Evolutionary conservation across 192 early-diverging fungal species (phyloP), one percentile per base, ranked within the genome.

Genomic region (Entrophospora sp.): DNA sequence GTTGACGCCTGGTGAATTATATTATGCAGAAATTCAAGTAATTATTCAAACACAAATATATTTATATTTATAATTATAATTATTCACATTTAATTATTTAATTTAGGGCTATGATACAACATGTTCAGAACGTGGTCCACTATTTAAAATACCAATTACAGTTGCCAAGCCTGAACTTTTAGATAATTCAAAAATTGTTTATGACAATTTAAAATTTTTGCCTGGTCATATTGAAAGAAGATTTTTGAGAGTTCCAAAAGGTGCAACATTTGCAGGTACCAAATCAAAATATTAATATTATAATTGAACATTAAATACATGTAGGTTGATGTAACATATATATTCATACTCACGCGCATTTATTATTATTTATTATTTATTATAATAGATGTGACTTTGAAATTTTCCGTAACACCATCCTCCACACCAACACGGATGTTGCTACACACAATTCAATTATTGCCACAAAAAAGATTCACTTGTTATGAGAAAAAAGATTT

Each of bases 81-180:
- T 20, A n/a, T 25, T 38, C 6, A 43, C 7, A 8, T 8, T 24
- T 46, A 48, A 1, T 34, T 16, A 22, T 48, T 22, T 44, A 4
- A 7, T 13, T 32, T 35, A 63, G 27, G 95, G 82, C 4, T 92
- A 86, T 75, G 94, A 98, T 71, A 84, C 91, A 13, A 67, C 74
- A 25, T 76, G 80, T 61, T 76, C 79, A 28, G 85, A 80, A 25
- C 87, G 82, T 36, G 93, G 92, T 5, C 87, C 89, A 7, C 72
- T 97, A 4, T 96, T 96, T 78, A 76, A 76, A 51, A 73, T 99
- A 40, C 95, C 95, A 13, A 78, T 99, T 16, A 93, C 91, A 8
- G 88, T 97, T 18, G 85, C 86, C 64, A 96, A 95, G 75, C 92
- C 93, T 22, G 43, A 72, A 8, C 68, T 57, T 13, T 73, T 83